Base-by-base conservation (phyloP, 2,329 filamentous ascomycete genomes). In the Stromatinia cepivora region DNA sequence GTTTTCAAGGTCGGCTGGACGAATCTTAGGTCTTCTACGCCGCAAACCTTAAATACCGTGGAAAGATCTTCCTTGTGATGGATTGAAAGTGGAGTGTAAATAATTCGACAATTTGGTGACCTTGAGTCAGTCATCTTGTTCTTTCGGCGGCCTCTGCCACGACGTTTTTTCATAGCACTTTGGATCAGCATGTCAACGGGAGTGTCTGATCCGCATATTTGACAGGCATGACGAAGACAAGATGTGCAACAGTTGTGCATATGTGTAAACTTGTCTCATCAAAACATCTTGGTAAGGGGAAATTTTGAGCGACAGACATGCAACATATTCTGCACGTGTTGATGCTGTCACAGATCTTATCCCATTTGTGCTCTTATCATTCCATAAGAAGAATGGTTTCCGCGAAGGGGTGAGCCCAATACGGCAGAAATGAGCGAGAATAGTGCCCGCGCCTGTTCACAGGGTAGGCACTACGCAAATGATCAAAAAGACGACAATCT, bases 41-140 rank as follows among this genome's bases (percentile, higher is more conserved):
- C 22, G 8, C 8, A n/a, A 50, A 62, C 25, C 15, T 20, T 63
- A 15, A 50, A 62, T 62, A n/a, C 28, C 20, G 20, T 5, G 59
- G 17, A 63, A 63, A 31, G 13, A 46, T 25, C 22, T 34, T n/a
- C 31, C 4, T 36, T 25, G 45, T 48, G 28, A 9, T 63, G 22
- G 22, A 50, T 36, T 50, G 31, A 46, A 62, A 31, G 31, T 63
- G 46, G 46, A 63, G 11, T 50, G 22, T 4, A 50, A 25, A 50
- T 50, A 20, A 11, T 50, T 36, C 31, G 45, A 50, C 13, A 36
- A 15, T 39, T 25, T 39, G 13, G 31, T 63, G 45, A 34, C 31
- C 59, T 39, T n/a, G 59, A 63, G 59, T 63, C 59, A 63, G 56
- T 63, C 13, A 36, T 36, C 8, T 25, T 52, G 13, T 58, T 20